These are phyloP conservation scores for Boletus speciosus DNA, from an alignment of 768 basidiomycete genomes.

Conservation along the genomic window DNA sequence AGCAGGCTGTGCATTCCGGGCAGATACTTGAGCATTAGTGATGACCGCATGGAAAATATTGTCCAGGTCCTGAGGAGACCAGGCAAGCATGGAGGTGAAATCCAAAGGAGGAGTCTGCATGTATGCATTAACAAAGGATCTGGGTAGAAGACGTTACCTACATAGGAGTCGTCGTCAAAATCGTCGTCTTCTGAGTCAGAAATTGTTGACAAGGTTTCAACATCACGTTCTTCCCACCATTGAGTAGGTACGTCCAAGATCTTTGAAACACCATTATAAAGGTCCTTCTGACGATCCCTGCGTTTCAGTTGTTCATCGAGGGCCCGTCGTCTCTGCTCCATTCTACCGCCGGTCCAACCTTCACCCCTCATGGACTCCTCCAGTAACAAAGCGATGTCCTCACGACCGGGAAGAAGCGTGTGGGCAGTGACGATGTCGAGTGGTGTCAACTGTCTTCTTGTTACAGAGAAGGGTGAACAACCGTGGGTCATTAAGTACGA, in stretches of 20 bases:
- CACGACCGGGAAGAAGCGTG: conserved; percentile 73
- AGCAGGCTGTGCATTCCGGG: conserved; percentile 81
- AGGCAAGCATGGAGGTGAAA: conserved; percentile 90
- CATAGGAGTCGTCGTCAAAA: conserved; percentile 47
- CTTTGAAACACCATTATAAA: conserved; percentile 58
- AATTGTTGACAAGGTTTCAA: conserved; percentile 41
- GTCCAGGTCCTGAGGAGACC: conserved; percentile 75
- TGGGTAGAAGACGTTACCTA: conserved; percentile 24
- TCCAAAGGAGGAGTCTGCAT: conserved; percentile 67
- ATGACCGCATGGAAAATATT: conserved; percentile 81
- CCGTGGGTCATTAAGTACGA: conserved; percentile 92
- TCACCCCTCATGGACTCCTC: conserved; percentile 85
- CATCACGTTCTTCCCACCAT: conserved; percentile 63
- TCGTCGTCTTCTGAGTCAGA: conserved; percentile 51
- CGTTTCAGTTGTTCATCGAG: conserved; percentile 57
- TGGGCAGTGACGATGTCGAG: conserved; percentile 88
- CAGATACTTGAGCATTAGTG: conserved; percentile 64
- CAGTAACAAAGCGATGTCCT: conserved; percentile 82
- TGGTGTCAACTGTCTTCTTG: conserved; percentile 76
- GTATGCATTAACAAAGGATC: conserved; percentile 5
- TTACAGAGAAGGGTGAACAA: conserved; percentile 76
- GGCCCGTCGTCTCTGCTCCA: conserved; percentile 62
- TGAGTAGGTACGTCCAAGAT: conserved; percentile 52
- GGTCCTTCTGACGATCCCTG: conserved; percentile 47
- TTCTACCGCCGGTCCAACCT: conserved; percentile 77